Evolutionary conservation across 139 green algal genomes (phyloP), one percentile per base, ranked within the genome.

Genomic region (Choricystis sp.): DNA sequence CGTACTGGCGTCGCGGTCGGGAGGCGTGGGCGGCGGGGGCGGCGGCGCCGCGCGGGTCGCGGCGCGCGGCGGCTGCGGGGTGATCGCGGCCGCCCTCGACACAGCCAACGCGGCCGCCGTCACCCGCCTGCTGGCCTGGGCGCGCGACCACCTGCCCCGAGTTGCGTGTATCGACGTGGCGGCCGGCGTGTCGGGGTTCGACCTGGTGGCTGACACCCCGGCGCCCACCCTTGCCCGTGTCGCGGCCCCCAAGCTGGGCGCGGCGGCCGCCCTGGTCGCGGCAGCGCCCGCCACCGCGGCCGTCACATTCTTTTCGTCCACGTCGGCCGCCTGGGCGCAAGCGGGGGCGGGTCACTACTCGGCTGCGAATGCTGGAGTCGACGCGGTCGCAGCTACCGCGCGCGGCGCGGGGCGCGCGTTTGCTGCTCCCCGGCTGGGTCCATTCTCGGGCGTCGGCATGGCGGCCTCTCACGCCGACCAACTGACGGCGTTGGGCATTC

Each of bases 291-390:
- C 9, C 40, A 16, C 16, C 40, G 40, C 40, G 9, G 16, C 40
- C 40, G 9, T 9, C 40, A 52, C 40, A 9, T 49, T 76, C 19
- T 70, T 81, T 49, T 76, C 68, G 2, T 81, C 74, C 23, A 75
- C 68, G 24, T 68, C 72, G 0, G 57, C 72, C 1, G 56, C 79
- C 1, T 81, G 75, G 75, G 66, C 60, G 26, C 72, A 79, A 40
- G 31, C 66, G 1, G 75, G 72, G 1, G 68, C 64, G 4, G 61
- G 59, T 2, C 68, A 81, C 31, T 81, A 81, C 59, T 29, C 75
- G 1, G 65, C 65, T 3, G 66, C 65, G 2, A 81, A 81, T 29
- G 55, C 28, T 27, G 55, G 59, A 16, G 24, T 79, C 16, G 71
- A 76, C 4, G 26, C 5, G 4, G 4, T 76, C 5, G 67, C 70